Evolutionary conservation across 345 rosid genomes (phyloP).

Genomic region (Eucalyptus urophylla): DNA sequence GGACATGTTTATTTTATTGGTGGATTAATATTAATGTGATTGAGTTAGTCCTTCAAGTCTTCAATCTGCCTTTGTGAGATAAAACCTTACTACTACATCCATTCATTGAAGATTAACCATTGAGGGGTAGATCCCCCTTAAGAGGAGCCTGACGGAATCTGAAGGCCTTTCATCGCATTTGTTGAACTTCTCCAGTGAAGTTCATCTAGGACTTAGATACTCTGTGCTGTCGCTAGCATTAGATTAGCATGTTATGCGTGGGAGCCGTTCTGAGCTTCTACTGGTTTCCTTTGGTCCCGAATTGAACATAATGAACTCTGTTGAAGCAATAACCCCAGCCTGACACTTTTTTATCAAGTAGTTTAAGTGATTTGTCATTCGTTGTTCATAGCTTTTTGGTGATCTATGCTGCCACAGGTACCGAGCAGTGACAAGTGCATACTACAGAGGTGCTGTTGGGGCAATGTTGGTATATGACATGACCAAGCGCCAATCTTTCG

Average conservation of each 20-base stretch:
- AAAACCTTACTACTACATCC: background rate
- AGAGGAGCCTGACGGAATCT: background rate
- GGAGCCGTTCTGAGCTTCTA: background rate
- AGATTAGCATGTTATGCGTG: background rate
- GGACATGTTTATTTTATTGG: background rate
- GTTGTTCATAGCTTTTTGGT: background rate
- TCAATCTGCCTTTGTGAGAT: background rate
- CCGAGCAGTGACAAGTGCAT: conserved; percentile 82
- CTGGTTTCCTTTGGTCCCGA: background rate
- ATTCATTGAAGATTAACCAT: background rate
- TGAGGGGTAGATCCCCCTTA: background rate
- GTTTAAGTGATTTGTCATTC: background rate
- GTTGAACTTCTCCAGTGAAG: background rate
- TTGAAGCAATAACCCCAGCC: background rate
- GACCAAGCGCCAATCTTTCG: conserved; percentile 81
- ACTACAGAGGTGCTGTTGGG: conserved; percentile 76
- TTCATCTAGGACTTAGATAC: background rate
- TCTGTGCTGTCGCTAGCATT: background rate
- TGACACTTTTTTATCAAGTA: background rate
- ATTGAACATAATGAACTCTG: background rate
- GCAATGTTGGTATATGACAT: conserved; percentile 83
- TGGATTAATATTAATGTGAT: background rate
- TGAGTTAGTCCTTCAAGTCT: background rate
- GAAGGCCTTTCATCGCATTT: background rate
- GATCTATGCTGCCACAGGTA: conserved; percentile 26